phyloP scores from a whole-genome alignment of 345 rosid species.

The Populus simonii region DNA sequence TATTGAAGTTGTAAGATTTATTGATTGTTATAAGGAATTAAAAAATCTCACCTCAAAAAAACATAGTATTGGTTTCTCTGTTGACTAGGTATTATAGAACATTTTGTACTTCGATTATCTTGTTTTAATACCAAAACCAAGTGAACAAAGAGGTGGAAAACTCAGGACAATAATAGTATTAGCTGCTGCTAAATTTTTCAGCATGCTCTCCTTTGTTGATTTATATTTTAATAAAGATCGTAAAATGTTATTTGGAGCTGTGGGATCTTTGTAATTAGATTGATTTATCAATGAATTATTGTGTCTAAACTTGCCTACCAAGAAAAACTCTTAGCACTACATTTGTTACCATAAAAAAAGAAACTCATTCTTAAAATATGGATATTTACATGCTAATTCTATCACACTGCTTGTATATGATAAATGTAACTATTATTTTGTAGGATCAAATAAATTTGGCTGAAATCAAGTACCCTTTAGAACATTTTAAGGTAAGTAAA shows the following conservation, averaged over 20 bases:
- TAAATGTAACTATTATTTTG: conserved; percentile 19
- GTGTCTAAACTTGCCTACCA: neutral
- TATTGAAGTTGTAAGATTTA: neutral
- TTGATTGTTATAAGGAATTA: neutral
- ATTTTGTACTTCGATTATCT: neutral
- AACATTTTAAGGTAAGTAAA: conserved; percentile 69
- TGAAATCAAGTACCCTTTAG: conserved; percentile 82
- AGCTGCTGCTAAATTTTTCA: no score
- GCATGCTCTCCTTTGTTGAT: no score
- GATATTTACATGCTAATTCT: neutral
- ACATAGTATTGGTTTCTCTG: neutral
- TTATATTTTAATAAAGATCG: no score
- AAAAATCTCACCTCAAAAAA: neutral
- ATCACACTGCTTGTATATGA: neutral
- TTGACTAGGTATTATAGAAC: neutral
- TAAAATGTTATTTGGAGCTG: neutral
- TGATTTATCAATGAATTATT: neutral
- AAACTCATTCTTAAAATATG: neutral
- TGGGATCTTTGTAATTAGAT: neutral
- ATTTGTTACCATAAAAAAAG: neutral
- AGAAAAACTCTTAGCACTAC: neutral
- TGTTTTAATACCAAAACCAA: neutral
- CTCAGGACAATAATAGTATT: no score
- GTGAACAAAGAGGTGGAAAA: neutral
- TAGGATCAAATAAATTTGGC: conserved; percentile 92